phyloP scores from a whole-genome alignment of 148 eudicot genomes.

The Rhododendron henanense region DNA sequence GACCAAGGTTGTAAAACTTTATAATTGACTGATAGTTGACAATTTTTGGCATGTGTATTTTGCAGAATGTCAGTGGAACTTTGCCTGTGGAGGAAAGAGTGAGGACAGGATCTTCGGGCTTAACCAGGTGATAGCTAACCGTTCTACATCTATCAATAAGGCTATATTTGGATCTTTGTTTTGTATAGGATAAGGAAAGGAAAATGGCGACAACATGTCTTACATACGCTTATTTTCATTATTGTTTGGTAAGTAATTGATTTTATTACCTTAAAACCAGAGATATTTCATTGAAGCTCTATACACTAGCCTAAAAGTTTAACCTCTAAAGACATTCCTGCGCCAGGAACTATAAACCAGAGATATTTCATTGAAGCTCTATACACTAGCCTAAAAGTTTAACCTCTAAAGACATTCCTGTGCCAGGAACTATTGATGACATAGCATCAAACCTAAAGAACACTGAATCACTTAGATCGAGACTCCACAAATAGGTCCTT shows the following conservation, averaged over 20 bases:
- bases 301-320: not conserved
- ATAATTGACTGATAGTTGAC: no score
- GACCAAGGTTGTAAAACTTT: no score
- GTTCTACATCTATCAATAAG: not conserved
- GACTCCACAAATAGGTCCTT: not conserved
- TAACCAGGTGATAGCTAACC: not conserved
- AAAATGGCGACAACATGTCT: not conserved
- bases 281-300: not conserved
- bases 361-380: not conserved
- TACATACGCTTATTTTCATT: not conserved
- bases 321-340: not conserved
- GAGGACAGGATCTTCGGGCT: not conserved
- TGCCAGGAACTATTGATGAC: not conserved
- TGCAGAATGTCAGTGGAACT: no score
- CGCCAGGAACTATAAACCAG: not conserved
- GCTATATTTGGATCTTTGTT: not conserved
- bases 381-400: not conserved
- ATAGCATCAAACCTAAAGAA: not conserved
- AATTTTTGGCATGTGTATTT: no score
- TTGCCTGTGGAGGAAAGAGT: not conserved
- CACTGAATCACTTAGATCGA: not conserved
- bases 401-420: not conserved
- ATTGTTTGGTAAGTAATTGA: not conserved
- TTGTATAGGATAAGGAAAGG: not conserved
- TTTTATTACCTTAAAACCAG: not conserved